Percentiles rank a stretch among this genome's conserved stretches.
phyloP scores from a whole-genome alignment of 2,329 filamentous ascomycete genomes.

The Aspergillus viridinutans region DNA sequence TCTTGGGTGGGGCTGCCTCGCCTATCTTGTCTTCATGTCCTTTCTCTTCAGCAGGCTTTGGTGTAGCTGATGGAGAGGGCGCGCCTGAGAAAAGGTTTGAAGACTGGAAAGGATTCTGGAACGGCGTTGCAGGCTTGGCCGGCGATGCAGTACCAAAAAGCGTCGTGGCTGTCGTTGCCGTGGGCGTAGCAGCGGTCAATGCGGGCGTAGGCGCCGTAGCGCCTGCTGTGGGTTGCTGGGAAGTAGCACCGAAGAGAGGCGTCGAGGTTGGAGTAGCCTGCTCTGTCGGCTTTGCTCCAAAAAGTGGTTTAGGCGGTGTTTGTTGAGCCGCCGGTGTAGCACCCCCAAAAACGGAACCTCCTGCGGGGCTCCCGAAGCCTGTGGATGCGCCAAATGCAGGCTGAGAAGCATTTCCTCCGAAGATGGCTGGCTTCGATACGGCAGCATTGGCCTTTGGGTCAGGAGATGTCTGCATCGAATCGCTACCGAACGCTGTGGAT shows the following conservation, averaged over 20 bases:
- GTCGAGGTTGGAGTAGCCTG: constrained; percentile 14
- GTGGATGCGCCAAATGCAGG: constrained; percentile 16
- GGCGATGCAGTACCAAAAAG: constrained; percentile 16
- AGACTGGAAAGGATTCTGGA: constrained; percentile 21
- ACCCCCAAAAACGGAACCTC: constrained; percentile 15
- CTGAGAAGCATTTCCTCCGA: constrained; percentile 14
- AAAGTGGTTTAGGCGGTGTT: constrained; percentile 19
- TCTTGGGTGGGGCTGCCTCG: constrained; percentile 9
- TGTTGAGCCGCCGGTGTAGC: constrained; percentile 15
- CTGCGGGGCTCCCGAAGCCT: constrained; percentile 12
- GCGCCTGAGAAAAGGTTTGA: constrained; percentile 16
- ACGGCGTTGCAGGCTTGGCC: constrained; percentile 13
- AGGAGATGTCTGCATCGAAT: constrained; percentile 34
- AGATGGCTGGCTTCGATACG: constrained; percentile 18
- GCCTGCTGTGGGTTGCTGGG: constrained; percentile 12
- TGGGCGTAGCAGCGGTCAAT: constrained; percentile 6
- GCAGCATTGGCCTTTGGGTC: constrained; percentile 20
- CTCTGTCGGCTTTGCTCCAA: constrained; percentile 19
- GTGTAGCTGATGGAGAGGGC: constrained; percentile 4
- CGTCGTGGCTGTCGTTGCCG: constrained; percentile 12
- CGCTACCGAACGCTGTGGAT: constrained; percentile 18
- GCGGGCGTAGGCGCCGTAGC: constrained; percentile 13
- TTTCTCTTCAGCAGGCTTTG: constrained; percentile 12
- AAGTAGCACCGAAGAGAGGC: constrained; percentile 27
- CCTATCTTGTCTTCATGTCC: constrained; percentile 11